Base-by-base conservation (phyloP, 2,329 filamentous ascomycete genomes). In the Leptosphaerulina australis region DNA sequence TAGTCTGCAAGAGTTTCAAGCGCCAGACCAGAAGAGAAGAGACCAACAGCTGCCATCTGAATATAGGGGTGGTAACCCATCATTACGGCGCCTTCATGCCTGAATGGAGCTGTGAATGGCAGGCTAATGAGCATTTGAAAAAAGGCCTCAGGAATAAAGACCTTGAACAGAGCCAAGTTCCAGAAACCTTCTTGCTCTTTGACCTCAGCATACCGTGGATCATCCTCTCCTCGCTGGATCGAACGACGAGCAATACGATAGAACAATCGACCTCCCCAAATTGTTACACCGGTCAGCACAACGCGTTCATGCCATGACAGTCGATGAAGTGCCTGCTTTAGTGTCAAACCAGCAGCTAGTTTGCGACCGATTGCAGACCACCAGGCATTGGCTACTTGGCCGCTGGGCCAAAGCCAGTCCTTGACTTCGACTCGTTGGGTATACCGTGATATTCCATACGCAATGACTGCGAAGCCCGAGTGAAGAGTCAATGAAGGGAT, bases 351-450 rank as follows among this genome's bases (percentile, higher is more conserved):
- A 22, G 77, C 72, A 47, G 75, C 70, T 9, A 83, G 71, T 4
- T 77, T 78, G n/a, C 76, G 73, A 11, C 82, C 81, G 31, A 85
- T 68, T 17, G 83, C 81, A 45, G 76, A 79, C 79, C 81, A 85
- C 83, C 83, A 85, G 5, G 81, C 82, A 62, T 83, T 85, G 48
- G 75, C 66, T 8, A 85, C 77, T 59, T 80, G 80, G 2, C 74
- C 79, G 3, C 75, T 70, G 1, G 82, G 80, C 82, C 82, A 85
- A 5, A 83, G 68, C 74, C 79, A 82, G 63, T 86, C 83, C 60
- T 86, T 86, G n/a, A 77, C 72, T 47, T 85, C 83, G 8, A 81
- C 76, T n/a, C 77, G 75, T 59, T 83, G 68, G 6, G 80, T 82
- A 39, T 78, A 75, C 18, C 81, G 74, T 1, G 79, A 79, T 22